phyloP scores from a whole-genome alignment of 2,329 filamentous ascomycete species.

The Septoria linicola region DNA sequence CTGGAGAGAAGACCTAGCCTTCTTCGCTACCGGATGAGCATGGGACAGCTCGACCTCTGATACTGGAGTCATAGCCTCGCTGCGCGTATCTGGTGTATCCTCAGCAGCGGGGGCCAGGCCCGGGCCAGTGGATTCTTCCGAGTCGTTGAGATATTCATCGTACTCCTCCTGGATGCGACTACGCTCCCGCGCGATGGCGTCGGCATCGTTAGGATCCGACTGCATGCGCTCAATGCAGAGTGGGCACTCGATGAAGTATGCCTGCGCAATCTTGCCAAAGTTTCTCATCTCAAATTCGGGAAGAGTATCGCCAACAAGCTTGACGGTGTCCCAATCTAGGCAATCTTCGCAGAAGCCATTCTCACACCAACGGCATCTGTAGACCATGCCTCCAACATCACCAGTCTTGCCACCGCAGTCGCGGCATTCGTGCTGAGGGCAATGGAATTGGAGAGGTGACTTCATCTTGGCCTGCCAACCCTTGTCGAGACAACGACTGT shows the following conservation, averaged over 20 bases:
- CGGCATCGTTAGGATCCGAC: conserved; percentile 27
- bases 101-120: not conserved
- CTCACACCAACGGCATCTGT: conserved; percentile 57
- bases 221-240: conserved; percentile 44
- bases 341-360: conserved; percentile 60
- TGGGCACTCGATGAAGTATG: conserved; percentile 55
- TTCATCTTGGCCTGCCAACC: conserved; percentile 45
- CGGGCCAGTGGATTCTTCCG: not conserved
- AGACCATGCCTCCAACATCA: conserved; percentile 51
- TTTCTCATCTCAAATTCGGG: conserved; percentile 54
- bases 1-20: conserved; percentile 13
- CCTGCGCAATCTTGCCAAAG: conserved; percentile 44
- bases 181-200: conserved; percentile 17
- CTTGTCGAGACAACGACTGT: conserved; percentile 50
- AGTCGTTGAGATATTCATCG: conserved; percentile 7
- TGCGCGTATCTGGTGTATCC: conserved; percentile 24
- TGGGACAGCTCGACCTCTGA: conserved; percentile 10
- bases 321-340: conserved; percentile 52
- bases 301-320: conserved; percentile 53
- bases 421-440: conserved; percentile 56
- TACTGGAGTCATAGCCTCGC: conserved; percentile 26
- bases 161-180: conserved; percentile 19
- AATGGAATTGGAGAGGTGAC: conserved; percentile 50
- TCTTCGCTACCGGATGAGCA: conserved; percentile 1
- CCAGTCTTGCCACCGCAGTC: conserved; percentile 54